A percentile compares a stretch with the other conserved stretches of the same genome.
Evolutionary conservation across 1,284 basidiomycete genomes (phyloP).

Genomic region (Sanghuangporus baumii): DNA sequence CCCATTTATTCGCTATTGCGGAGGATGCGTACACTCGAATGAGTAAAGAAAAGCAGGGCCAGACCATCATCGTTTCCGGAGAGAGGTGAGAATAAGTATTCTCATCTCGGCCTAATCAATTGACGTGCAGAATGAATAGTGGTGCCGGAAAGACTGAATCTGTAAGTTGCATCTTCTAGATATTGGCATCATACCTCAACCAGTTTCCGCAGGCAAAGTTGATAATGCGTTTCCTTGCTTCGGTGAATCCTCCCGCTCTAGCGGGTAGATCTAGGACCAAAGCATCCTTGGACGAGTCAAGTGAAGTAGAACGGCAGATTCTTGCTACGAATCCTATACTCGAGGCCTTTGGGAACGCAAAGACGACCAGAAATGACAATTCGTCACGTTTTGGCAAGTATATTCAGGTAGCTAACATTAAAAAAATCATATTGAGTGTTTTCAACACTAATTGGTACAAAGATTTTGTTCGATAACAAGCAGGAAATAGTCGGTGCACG

Average conservation of each 20-base stretch:
- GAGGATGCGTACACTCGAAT: constrained; percentile 99
- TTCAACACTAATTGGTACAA: neutral
- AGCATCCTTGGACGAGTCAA: constrained; percentile 72
- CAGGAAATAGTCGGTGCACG: constrained; percentile 97
- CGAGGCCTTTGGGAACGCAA: constrained; percentile 98
- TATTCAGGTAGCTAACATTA: constrained; percentile 71
- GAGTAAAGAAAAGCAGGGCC: constrained; percentile 91
- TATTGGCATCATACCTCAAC: neutral
- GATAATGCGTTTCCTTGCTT: constrained; percentile 99
- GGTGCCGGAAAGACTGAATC: constrained; percentile 99
- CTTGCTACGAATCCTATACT: constrained; percentile 98
- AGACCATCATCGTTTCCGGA: constrained; percentile 98
- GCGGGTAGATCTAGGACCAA: constrained; percentile 63
- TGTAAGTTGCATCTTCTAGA: constrained; percentile 37
- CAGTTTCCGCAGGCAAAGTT: constrained; percentile 77
- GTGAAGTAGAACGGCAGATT: constrained; percentile 95
- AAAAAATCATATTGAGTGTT: neutral
- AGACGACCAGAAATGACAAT: constrained; percentile 99
- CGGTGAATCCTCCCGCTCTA: constrained; percentile 82
- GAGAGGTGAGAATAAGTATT: constrained; percentile 66
- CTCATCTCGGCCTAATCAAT: constrained; percentile 11
- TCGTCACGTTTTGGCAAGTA: constrained; percentile 99
- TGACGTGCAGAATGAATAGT: constrained; percentile 38
- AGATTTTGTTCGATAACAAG: constrained; percentile 94
- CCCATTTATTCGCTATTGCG: constrained; percentile 97